Percentiles rank a stretch among this genome's conserved stretches.
These are phyloP conservation scores for fission yeast (Schizosaccharomyces pombe) DNA, from an alignment of 805 yeast genomes.

Conservation along the genomic window DNA sequence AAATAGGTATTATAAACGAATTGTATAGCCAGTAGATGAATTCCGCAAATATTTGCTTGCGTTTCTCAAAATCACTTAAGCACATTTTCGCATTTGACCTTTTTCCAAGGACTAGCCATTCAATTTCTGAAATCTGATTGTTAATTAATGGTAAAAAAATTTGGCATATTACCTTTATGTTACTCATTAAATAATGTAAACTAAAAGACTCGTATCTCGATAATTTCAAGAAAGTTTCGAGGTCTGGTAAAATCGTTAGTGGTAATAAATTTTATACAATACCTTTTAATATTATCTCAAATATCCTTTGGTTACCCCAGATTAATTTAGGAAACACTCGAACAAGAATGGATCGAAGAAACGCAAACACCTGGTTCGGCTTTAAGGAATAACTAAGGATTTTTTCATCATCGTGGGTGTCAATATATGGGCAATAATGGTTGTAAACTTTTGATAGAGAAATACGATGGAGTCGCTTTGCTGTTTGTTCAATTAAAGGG, in stretches of 20 bases:
- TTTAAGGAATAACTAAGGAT: neutral
- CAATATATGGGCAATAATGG: neutral
- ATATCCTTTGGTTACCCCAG: neutral
- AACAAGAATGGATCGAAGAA: neutral
- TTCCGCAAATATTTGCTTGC: constrained; percentile 17
- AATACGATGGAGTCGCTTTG: neutral
- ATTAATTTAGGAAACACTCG: neutral
- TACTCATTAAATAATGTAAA: neutral
- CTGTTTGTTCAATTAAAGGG: neutral
- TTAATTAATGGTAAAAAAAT: neutral
- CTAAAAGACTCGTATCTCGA: neutral
- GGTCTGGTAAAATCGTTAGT: no score
- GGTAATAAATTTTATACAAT: no score
- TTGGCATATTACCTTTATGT: neutral
- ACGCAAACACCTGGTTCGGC: neutral
- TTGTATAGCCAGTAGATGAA: constrained; percentile 39
- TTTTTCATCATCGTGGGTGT: neutral
- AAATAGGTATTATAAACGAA: constrained; percentile 22
- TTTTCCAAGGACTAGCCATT: neutral
- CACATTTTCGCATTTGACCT: neutral
- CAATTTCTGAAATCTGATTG: neutral
- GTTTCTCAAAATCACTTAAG: constrained; percentile 21
- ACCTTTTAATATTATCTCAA: neutral
- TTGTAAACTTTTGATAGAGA: neutral
- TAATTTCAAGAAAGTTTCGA: neutral